phyloP scores from a whole-genome alignment of 495 filamentous ascomycete species.

The Thozetella sp. region DNA sequence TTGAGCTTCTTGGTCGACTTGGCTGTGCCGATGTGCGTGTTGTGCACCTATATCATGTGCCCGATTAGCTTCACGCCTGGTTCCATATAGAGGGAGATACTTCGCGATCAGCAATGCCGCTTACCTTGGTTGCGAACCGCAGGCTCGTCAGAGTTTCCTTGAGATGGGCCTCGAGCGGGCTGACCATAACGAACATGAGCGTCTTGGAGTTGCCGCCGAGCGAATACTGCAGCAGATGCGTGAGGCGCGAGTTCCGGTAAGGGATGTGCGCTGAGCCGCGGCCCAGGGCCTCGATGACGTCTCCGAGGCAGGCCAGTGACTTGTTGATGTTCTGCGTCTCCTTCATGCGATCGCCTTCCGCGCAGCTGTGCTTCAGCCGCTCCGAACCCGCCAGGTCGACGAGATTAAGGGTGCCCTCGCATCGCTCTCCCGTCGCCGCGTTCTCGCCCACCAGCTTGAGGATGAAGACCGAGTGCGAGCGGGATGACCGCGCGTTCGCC shows the following conservation, averaged over 20 bases:
- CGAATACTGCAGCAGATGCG: slow-evolving; percentile 93
- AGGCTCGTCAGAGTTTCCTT: slow-evolving; percentile 93
- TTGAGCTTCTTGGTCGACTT: slow-evolving; percentile 70
- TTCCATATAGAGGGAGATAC: too few relatives aligned
- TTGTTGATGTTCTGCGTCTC: slow-evolving; percentile 99
- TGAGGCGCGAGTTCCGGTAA: slow-evolving; percentile 95
- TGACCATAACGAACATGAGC: slow-evolving; percentile 99
- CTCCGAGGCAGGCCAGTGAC: slow-evolving; percentile 86
- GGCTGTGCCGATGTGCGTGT: slow-evolving; percentile 86
- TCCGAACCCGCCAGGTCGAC: slow-evolving; percentile 96
- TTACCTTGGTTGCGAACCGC: slow-evolving; percentile 92
- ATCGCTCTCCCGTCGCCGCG: slow-evolving; percentile 76
- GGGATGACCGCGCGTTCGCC: slow-evolving; percentile 91
- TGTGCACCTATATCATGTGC: slow-evolving; percentile 60
- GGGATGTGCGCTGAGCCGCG: slow-evolving; percentile 87
- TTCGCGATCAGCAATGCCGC: slow-evolving; percentile 7
- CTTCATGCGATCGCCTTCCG: slow-evolving; percentile 81
- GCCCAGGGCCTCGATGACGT: slow-evolving; percentile 90
- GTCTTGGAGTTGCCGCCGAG: slow-evolving; percentile 96
- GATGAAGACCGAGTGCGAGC: slow-evolving; percentile 96
- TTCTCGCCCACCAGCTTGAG: slow-evolving; percentile 85
- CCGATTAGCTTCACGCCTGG: slow-evolving; percentile 7
- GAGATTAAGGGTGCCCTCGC: slow-evolving; percentile 92
- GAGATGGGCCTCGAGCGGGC: slow-evolving; percentile 87
- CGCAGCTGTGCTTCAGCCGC: slow-evolving; percentile 80